These are phyloP conservation scores for Leptomonas seymouri DNA, from an alignment of 208 protist genomes.

Conservation along the genomic window DNA sequence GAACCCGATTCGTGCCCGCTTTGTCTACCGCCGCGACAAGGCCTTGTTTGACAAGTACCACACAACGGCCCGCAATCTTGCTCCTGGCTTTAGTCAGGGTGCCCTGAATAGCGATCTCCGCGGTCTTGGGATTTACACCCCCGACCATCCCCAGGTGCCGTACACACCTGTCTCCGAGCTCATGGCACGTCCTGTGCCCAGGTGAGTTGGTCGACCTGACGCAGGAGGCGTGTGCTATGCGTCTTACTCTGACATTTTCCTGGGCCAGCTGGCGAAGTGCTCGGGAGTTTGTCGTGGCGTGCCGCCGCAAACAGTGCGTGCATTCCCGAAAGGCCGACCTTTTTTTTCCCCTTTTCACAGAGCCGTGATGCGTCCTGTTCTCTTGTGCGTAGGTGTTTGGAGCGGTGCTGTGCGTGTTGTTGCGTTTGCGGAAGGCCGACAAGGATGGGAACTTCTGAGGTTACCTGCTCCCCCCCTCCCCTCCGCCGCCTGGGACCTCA, in stretches of 20 bases:
- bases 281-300: too few species aligned
- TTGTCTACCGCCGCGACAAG: constrained; percentile 88
- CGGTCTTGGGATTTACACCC: constrained; percentile 86
- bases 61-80: constrained; percentile 71
- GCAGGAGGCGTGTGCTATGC: background rate
- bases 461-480: too few species aligned
- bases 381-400: too few species aligned
- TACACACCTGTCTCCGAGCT: constrained; percentile 36
- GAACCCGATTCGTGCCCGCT: constrained; percentile 66
- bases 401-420: background rate
- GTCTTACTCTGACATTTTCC: too few species aligned
- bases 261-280: too few species aligned
- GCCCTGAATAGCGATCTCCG: constrained; percentile 74
- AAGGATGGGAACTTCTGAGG: background rate
- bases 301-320: too few species aligned
- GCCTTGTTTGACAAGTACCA: constrained; percentile 91
- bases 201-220: background rate
- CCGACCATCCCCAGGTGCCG: constrained; percentile 83
- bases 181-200: constrained; percentile 1
- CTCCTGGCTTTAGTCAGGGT: constrained; percentile 84
- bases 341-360: constrained; percentile 2
- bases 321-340: too few species aligned
- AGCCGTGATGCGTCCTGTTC: background rate
- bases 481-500: too few species aligned
- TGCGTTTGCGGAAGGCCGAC: background rate